phyloP scores from a whole-genome alignment of 2,329 filamentous ascomycete genomes.

The Cytospora schulzeri region DNA sequence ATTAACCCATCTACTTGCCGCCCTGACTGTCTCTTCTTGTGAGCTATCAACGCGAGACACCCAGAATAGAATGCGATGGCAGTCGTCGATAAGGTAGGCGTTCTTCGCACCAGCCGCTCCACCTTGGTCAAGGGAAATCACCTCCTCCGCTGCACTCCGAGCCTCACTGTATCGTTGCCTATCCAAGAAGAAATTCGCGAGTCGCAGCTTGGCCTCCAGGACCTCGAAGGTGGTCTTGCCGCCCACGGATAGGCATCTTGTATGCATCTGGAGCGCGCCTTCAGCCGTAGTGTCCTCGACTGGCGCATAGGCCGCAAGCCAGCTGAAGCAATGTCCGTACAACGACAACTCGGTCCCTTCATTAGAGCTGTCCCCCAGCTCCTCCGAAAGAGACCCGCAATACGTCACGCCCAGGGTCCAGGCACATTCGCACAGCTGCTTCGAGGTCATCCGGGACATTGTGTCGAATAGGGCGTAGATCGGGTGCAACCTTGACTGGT shows the following conservation, averaged over 20 bases:
- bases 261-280: background rate
- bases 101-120: background rate
- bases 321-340: background rate
- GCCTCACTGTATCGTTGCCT: slow-evolving; percentile 3
- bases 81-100: slow-evolving; percentile 17
- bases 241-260: background rate
- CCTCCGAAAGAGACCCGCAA: background rate
- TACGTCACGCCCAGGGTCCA: slow-evolving; percentile 8
- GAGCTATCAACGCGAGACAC: background rate
- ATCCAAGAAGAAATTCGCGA: slow-evolving; percentile 16
- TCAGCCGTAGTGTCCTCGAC: background rate
- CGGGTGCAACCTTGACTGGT: slow-evolving; percentile 3
- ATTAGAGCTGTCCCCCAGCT: background rate
- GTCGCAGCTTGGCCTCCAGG: slow-evolving; percentile 9
- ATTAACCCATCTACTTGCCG: slow-evolving; percentile 1
- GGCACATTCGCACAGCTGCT: slow-evolving; percentile 7
- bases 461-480: background rate
- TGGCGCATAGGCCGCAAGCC: slow-evolving; percentile 4
- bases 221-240: slow-evolving; percentile 4
- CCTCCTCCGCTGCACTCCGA: background rate
- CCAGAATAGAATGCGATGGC: slow-evolving; percentile 15
- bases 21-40: background rate
- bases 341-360: background rate
- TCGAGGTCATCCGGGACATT: slow-evolving; percentile 5
- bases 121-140: background rate